phyloP scores from a whole-genome alignment of 2,329 filamentous ascomycete species.

The Cladosporium oxysporum region DNA sequence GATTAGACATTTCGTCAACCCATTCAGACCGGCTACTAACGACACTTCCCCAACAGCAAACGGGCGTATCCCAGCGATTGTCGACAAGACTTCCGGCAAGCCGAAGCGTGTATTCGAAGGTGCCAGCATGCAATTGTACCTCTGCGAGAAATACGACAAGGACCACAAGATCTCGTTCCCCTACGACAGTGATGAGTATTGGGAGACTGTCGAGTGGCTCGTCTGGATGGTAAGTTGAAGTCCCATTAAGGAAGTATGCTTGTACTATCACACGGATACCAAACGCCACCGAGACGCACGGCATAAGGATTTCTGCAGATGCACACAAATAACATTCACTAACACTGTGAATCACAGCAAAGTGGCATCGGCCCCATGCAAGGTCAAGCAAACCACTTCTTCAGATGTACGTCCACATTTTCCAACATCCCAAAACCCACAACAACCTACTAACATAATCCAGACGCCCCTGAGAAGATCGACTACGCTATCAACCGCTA shows the following conservation, averaged over 20 bases:
- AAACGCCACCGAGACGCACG: not conserved
- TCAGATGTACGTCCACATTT: slow-evolving; percentile 4
- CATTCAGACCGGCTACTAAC: not conserved
- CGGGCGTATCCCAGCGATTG: slow-evolving; percentile 81
- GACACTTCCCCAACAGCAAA: slow-evolving; percentile 54
- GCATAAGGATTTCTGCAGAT: not conserved
- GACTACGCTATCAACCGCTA: slow-evolving; percentile 80
- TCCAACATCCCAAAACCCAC: not conserved
- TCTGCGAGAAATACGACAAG: slow-evolving; percentile 31
- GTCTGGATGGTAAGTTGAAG: slow-evolving; percentile 29
- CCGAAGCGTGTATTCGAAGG: slow-evolving; percentile 67
- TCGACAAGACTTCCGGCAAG: slow-evolving; percentile 66
- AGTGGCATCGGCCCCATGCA: slow-evolving; percentile 65
- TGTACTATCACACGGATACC: not conserved
- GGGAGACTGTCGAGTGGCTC: slow-evolving; percentile 56
- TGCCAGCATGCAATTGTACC: slow-evolving; percentile 25
- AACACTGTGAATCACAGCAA: not conserved
- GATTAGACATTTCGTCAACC: not conserved
- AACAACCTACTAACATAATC: not conserved
- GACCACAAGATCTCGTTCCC: slow-evolving; percentile 26
- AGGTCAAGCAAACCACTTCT: slow-evolving; percentile 72
- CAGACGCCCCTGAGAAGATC: slow-evolving; percentile 72
- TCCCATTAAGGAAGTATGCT: not conserved
- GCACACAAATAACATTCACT: not conserved
- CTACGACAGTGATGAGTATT: slow-evolving; percentile 24